Percentiles rank a stretch among this genome's conserved stretches.
These are phyloP conservation scores for Lactarius hatsudake DNA, from an alignment of 768 basidiomycete species.

Conservation along the genomic window DNA sequence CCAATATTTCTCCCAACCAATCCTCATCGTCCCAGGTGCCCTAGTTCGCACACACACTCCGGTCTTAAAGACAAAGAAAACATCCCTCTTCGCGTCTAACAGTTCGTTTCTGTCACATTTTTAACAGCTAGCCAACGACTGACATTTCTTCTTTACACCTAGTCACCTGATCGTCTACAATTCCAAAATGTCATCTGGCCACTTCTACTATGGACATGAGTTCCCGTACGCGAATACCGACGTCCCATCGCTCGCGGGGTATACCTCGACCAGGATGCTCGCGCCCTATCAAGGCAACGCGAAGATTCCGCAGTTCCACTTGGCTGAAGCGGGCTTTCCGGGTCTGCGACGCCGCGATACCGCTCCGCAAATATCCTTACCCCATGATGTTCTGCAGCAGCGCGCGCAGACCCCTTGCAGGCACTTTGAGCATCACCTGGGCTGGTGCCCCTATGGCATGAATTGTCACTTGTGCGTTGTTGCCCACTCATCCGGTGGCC, in stretches of 20 bases:
- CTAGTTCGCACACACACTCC: background rate
- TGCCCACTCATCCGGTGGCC: too few species aligned
- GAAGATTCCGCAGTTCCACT: background rate
- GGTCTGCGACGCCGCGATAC: background rate
- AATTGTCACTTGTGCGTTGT: slow-evolving; percentile 17
- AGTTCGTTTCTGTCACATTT: slow-evolving; percentile 1
- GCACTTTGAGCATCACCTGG: slow-evolving; percentile 15
- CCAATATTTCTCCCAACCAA: background rate
- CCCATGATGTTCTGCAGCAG: slow-evolving; percentile 11
- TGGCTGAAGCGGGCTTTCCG: background rate
- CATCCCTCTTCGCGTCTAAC: background rate
- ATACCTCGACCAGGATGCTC: background rate
- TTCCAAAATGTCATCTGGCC: background rate
- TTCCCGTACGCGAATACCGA: background rate
- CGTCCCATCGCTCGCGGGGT: background rate
- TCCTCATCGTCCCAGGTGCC: background rate
- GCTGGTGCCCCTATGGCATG: slow-evolving; percentile 21
- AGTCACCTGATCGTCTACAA: background rate
- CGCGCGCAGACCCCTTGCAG: slow-evolving; percentile 14
- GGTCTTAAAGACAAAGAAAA: background rate
- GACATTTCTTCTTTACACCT: background rate
- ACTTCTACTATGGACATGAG: background rate
- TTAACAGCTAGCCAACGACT: background rate
- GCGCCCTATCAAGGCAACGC: background rate
- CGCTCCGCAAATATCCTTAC: background rate